phyloP scores from a whole-genome alignment of 2,329 filamentous ascomycete species.

The Xylaria arbuscula region DNA sequence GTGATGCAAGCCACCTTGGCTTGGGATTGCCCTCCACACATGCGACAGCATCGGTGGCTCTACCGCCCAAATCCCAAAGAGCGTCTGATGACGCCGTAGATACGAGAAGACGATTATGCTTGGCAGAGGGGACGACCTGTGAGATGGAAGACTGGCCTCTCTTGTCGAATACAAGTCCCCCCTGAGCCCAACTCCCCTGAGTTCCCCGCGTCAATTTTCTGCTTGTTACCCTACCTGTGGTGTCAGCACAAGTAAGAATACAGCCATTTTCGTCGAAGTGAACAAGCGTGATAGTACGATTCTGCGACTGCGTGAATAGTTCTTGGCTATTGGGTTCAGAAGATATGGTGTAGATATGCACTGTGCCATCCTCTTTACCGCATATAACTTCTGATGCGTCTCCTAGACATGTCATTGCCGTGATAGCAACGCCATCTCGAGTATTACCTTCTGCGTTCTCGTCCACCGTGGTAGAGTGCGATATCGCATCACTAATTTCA shows the following conservation, averaged over 20 bases:
- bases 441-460: background rate
- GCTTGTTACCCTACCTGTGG: slow-evolving; percentile 19
- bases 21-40: background rate
- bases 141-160: background rate
- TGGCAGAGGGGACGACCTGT: slow-evolving; percentile 12
- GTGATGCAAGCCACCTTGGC: background rate
- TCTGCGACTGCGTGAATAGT: slow-evolving; percentile 34
- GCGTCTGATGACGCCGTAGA: background rate
- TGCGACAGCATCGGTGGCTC: background rate
- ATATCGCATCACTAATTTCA: slow-evolving; percentile 36
- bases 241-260: slow-evolving; percentile 37
- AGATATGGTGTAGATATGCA: slow-evolving; percentile 39
- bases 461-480: slow-evolving; percentile 13
- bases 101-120: slow-evolving; percentile 17
- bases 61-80: slow-evolving; percentile 7
- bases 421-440: slow-evolving; percentile 36
- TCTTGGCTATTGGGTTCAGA: slow-evolving; percentile 28
- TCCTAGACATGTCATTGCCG: slow-evolving; percentile 32
- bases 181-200: background rate
- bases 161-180: slow-evolving; percentile 15
- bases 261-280: slow-evolving; percentile 36
- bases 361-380: slow-evolving; percentile 40
- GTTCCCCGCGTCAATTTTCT: background rate
- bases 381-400: slow-evolving; percentile 33
- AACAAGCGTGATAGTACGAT: slow-evolving; percentile 29